Evolutionary conservation across 2,329 filamentous ascomycete species (phyloP).

Genomic region (Fusarium sublunatum): DNA sequence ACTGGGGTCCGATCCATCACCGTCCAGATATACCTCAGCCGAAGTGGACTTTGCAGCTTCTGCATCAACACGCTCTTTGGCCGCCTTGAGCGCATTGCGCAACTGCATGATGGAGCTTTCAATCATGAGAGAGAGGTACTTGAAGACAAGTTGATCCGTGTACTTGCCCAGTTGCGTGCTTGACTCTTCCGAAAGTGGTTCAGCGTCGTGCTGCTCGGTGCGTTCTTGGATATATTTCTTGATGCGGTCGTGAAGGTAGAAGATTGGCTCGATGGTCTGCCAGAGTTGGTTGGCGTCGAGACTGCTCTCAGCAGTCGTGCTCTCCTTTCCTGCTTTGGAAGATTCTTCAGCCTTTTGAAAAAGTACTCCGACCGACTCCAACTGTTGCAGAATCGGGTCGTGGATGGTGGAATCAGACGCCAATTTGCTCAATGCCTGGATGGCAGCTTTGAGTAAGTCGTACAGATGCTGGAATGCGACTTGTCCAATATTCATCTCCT

Average conservation of each 20-base stretch:
- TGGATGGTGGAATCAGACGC: constrained; percentile 36
- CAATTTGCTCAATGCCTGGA: constrained; percentile 42
- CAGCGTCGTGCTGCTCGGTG: constrained; percentile 55
- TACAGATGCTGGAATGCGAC: constrained; percentile 50
- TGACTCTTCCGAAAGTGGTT: constrained; percentile 31
- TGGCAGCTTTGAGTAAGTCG: constrained; percentile 43
- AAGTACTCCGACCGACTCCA: constrained; percentile 43
- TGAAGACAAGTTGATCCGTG: constrained; percentile 90
- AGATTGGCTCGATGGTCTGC: constrained; percentile 84
- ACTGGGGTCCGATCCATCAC: constrained; percentile 80
- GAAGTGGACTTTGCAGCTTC: constrained; percentile 63
- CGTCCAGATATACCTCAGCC: constrained; percentile 74
- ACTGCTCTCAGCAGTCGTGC: constrained; percentile 15
- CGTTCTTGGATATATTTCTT: constrained; percentile 73
- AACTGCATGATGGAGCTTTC: constrained; percentile 87
- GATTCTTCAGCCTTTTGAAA: constrained; percentile 45
- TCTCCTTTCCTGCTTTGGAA: constrained; percentile 20
- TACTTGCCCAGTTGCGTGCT: constrained; percentile 65
- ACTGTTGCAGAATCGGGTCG: constrained; percentile 43
- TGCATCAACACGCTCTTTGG: constrained; percentile 46
- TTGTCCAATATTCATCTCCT: constrained; percentile 73
- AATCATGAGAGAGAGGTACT: constrained; percentile 86
- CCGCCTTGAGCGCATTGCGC: constrained; percentile 74
- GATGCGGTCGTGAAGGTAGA: constrained; percentile 64
- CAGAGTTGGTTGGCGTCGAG: constrained; percentile 66